Base-by-base conservation (phyloP, 2,329 filamentous ascomycete species). In the Hypomyces perniciosus region DNA sequence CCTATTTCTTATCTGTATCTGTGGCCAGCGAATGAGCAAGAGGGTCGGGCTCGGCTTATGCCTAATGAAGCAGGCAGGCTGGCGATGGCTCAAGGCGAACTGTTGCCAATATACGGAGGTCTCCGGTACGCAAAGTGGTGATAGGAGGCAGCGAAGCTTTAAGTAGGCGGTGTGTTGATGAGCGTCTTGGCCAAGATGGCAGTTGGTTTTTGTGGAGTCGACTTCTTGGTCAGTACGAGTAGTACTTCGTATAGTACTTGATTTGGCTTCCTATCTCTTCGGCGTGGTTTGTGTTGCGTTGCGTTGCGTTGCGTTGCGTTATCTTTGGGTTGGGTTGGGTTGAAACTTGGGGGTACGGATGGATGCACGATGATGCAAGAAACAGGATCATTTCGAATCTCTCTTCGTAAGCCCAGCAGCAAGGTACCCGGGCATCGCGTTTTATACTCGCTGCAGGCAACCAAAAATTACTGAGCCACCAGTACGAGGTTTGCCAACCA, bases 381-480 rank as follows among this genome's bases (percentile, higher is more conserved):
- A 41, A 45, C 28, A 20, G 37, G 46, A 50, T 53, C 51, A 53
- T 50, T 34, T 33, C 34, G 48, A 48, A 51, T 37, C 44, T 38
- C 33, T 42, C 38, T 45, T 43, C 31, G 9, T 45, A 39, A 40
- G 27, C 39, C 44, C 48, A 38, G 37, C 47, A 46, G 51, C 42
- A 54, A 55, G 54, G 54, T 55, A 56, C 54, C 52, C 54, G 54
- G 30, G 39, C 44, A 38, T 46, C 48, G 27, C 52, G 47, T 59
- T 59, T 62, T 65, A 65, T 65, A 65, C 55, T 61, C 52, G 51
- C 46, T 40, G 46, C 49, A 46, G 48, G 46, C 46, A 44, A 50
- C 59, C 61, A 62, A 62, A 58, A 60, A 63, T 61, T 61, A 62
- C 56, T 52, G 59, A 58, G 62, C 57, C 62, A 55, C 61, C 51